Evolutionary conservation across 768 basidiomycete genomes (phyloP).

Genomic region (Myochromella boudieri): DNA sequence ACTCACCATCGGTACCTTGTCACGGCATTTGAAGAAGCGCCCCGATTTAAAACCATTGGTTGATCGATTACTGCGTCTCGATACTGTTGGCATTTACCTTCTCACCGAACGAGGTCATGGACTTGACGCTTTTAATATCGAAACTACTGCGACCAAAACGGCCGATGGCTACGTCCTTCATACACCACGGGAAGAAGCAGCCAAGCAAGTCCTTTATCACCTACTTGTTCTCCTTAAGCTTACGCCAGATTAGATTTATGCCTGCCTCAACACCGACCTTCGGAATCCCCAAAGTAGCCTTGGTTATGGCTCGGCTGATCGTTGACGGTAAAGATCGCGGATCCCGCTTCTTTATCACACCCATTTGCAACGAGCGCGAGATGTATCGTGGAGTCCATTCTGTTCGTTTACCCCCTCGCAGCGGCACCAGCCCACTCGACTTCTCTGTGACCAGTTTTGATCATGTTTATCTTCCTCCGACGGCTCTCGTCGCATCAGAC

Average conservation of each 20-base stretch:
- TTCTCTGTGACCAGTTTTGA: conserved; percentile 58
- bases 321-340: conserved; percentile 51
- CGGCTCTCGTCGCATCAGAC: conserved; percentile 49
- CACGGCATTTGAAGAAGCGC: conserved; percentile 45
- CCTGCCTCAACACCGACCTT: conserved; percentile 55
- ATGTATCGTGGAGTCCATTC: conserved; percentile 56
- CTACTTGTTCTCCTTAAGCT: conserved; percentile 1
- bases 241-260: conserved; percentile 46
- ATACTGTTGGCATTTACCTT: conserved; percentile 53
- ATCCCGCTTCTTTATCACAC: conserved; percentile 53
- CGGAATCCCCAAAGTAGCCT: conserved; percentile 51
- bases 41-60: conserved; percentile 51
- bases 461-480: conserved; percentile 48
- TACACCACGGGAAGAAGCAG: conserved; percentile 56
- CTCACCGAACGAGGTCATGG: conserved; percentile 60
- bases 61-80: conserved; percentile 49
- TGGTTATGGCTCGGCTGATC: conserved; percentile 58
- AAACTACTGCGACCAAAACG: conserved; percentile 57
- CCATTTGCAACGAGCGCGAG: conserved; percentile 50
- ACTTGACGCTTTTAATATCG: conserved; percentile 59
- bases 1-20: conserved; percentile 53
- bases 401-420: conserved; percentile 47
- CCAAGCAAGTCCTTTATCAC: conserved; percentile 44
- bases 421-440: conserved; percentile 54
- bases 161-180: conserved; percentile 51